Evolutionary conservation across 1,139 yeast species (phyloP), one percentile per base, ranked within the genome.

Genomic region (Martiniozyma asiatica): DNA sequence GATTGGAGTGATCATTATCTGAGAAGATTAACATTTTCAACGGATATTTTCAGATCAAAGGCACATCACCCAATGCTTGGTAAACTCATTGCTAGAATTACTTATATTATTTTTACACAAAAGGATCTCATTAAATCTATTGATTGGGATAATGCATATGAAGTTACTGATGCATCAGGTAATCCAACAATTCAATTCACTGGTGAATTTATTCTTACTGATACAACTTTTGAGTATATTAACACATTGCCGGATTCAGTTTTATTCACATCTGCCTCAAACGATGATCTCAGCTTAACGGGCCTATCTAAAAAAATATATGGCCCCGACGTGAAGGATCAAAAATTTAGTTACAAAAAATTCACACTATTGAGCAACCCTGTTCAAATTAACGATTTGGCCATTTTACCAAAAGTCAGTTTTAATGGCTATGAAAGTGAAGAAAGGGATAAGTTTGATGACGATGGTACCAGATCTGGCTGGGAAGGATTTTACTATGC

Each of bases 131-230:
- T 51, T 20, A 31, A 38, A 8, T 31, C 39, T 6, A 53, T 57
- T 21, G 50, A 75, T 17, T 71, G 75, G 41, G 65, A 61, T 38
- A 32, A 32, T 50, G 48, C 72, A 58, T 51, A 68, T 73, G 28
- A 72, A 72, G 77, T 62, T 65, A 43, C 77, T 79, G 89, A 78
- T 31, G 43, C 48, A 6, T 43, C 45, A 13, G 50, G 51, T 8
- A 41, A 43, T 20, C 50, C 53, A 64, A 73, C 79, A 59, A 69
- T 48, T 72, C 87, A 85, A 73, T 47, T 46, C 22, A 48, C 92
- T 0, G 92, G 92, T 8, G 80, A 85, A 4, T 84, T 81, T 10
- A 63, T 77, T n/a, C 77, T 79, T 66, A 76, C 92, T 1, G 89
- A 79, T 48, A 58, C 65, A 12, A 65, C 77, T 8, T 77, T 78